phyloP scores from a whole-genome alignment of 306 rosid species.

The Clitoria ternatea region DNA sequence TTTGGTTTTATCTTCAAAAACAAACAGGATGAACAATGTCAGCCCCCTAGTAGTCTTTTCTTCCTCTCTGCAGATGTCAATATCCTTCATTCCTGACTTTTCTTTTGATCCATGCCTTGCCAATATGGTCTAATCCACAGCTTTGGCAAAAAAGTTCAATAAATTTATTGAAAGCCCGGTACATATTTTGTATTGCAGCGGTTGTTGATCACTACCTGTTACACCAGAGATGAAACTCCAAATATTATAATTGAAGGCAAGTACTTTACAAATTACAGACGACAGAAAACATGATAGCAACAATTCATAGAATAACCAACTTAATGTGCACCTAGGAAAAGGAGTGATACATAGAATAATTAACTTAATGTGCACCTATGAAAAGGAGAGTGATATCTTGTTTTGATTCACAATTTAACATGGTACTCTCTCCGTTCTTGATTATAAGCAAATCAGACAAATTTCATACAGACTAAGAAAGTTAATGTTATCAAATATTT shows the following conservation, averaged over 20 bases:
- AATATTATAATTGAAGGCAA: no score
- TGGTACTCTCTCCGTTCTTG: no score
- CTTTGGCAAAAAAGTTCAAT: neutral
- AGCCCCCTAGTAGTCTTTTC: neutral
- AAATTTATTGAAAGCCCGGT: constrained; percentile 2
- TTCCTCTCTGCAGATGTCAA: neutral
- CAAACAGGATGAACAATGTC: neutral
- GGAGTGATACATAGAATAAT: no score
- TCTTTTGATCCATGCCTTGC: no score
- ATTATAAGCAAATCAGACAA: no score
- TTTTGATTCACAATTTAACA: no score
- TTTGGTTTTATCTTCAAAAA: constrained; percentile 9
- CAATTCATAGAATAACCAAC: neutral
- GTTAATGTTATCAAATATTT: no score
- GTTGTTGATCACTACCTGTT: constrained; percentile 24
- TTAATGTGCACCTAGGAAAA: neutral
- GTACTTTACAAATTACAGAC: neutral
- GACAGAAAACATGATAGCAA: constrained; percentile 5
- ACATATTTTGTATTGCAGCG: neutral
- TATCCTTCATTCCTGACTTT: neutral
- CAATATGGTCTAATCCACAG: neutral
- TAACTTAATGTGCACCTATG: no score
- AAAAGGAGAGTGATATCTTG: no score
- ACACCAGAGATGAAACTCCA: constrained; percentile 11
- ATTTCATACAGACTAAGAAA: no score